Conservation (phyloP, 495 filamentous ascomycete genomes). For the Xylaria longipes region DNA sequence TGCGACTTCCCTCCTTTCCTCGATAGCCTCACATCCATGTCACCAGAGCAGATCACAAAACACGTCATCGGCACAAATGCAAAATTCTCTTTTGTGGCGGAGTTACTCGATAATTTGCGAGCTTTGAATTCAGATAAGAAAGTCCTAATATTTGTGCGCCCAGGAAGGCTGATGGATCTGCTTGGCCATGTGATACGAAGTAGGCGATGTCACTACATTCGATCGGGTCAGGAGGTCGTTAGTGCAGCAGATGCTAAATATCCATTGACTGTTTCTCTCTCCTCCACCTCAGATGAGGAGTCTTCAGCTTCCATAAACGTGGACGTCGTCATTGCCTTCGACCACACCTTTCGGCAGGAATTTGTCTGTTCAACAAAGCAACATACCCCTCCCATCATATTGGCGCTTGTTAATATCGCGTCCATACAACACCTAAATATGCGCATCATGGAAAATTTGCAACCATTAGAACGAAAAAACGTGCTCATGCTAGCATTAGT, state of each 20-base stretch:
- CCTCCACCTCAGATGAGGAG: conserved; percentile 29
- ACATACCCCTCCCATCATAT: conserved; percentile 34
- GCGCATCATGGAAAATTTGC: conserved; percentile 39
- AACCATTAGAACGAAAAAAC: conserved; percentile 47
- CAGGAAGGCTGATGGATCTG: conserved; percentile 46
- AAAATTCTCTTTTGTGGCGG: conserved; percentile 55
- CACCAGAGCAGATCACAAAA: conserved; percentile 39
- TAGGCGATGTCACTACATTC: conserved; percentile 35
- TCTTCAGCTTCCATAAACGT: conserved; percentile 31
- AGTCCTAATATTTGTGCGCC: conserved; percentile 49
- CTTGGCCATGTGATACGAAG: conserved; percentile 44
- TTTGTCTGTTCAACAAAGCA: conserved; percentile 25
- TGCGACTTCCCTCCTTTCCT: conserved; percentile 52
- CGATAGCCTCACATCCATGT: conserved; percentile 40
- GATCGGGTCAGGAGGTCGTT: conserved; percentile 33
- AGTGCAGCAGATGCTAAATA: conserved; percentile 27
- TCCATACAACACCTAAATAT: conserved; percentile 56
- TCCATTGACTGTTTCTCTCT: conserved; percentile 32
- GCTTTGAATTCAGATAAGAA: conserved; percentile 39
- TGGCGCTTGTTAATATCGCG: conserved; percentile 45
- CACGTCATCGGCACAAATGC: conserved; percentile 49
- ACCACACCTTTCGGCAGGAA: conserved; percentile 43
- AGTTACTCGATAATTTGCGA: conserved; percentile 43
- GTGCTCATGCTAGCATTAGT: conserved; percentile 46
- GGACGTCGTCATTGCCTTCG: conserved; percentile 51